phyloP scores from a whole-genome alignment of 495 filamentous ascomycete genomes.

The Venustampulla echinocandica region DNA sequence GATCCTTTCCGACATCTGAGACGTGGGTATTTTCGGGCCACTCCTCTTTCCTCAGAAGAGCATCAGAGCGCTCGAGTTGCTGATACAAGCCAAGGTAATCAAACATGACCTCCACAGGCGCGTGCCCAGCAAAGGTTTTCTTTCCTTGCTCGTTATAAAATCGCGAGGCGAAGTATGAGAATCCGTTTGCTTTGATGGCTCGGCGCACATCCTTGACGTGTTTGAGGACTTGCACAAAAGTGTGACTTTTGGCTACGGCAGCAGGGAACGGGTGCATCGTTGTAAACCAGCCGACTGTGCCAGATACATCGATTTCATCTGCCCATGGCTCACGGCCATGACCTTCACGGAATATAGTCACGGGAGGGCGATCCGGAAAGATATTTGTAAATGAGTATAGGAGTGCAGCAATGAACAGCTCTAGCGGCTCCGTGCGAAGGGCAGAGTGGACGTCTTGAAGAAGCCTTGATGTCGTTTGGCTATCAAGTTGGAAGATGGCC shows the following conservation, averaged over 20 bases:
- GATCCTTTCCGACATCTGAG: too few species aligned
- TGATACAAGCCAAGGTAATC: constrained; percentile 39
- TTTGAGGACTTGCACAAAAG: constrained; percentile 26
- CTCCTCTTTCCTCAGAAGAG: too few species aligned
- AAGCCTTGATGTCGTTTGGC: constrained; percentile 32
- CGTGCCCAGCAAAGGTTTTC: constrained; percentile 4
- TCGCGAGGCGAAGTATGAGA: constrained; percentile 36
- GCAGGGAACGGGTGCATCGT: constrained; percentile 39
- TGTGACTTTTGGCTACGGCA: not conserved
- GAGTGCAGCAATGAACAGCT: constrained; percentile 44
- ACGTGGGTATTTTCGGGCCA: too few species aligned
- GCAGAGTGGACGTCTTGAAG: constrained; percentile 37
- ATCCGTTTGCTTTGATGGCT: constrained; percentile 30
- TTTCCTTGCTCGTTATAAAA: constrained; percentile 1
- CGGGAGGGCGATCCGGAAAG: constrained; percentile 14
- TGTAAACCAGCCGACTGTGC: constrained; percentile 57
- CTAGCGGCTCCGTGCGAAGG: constrained; percentile 42
- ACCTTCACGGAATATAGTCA: constrained; percentile 37
- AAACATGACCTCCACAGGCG: constrained; percentile 23
- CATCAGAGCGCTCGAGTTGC: constrained; percentile 26
- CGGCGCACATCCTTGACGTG: constrained; percentile 41
- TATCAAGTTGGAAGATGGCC: constrained; percentile 38
- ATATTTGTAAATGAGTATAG: constrained; percentile 41
- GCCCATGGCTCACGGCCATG: constrained; percentile 50
- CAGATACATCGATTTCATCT: constrained; percentile 43